Base-by-base conservation (phyloP, 768 basidiomycete genomes). In the Rhizopogon salebrosus region DNA sequence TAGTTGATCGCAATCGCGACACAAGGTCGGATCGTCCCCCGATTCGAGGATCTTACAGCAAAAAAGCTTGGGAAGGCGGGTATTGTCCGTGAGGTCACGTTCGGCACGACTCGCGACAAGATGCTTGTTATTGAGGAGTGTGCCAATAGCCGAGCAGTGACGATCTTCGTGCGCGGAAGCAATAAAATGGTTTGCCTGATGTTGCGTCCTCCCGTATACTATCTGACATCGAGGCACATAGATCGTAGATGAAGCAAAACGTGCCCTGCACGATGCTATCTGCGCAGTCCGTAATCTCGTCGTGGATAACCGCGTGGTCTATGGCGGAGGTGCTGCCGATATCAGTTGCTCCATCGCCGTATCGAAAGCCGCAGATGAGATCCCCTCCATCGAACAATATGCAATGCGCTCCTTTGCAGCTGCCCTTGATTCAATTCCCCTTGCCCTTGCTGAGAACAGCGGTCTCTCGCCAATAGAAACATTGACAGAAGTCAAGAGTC, bases 51-150 rank as follows among this genome's bases (percentile, higher is more conserved):
- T 69, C 82, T 99, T 35, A 84, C 91, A 0, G 68, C 85, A 14
- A 88, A 85, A 59, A 99, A 99, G 71, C 82, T 99, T 13, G 97
- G 97, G 13, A 83, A 82, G 55, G 97, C 97, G 0, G 97, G 97
- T 11, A 73, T 95, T 50, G 95, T 99, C 6, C 83, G 95, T 31
- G 95, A 99, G 72, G 69, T 99, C 51, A 83, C 91, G 6, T 99
- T 99, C 70, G 97, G 97, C 45, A 99, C 97, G 8, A 99, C 97
- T 14, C 82, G 93, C 56, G 97, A 99, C 72, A 98, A 98, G 78
- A 99, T 99, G 97, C 83, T 99, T 51, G 89, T 98, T 57, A 95
- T 99, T 60, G 97, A 98, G 70, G 95, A 98, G 64, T 98, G 95
- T 62, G 95, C 97, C 16, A 99, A 99, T 73, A 83, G 87, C 9